These are phyloP conservation scores for Dillenia suffruticosa DNA, from an alignment of 164 flowering plant genomes.

Conservation along the genomic window DNA sequence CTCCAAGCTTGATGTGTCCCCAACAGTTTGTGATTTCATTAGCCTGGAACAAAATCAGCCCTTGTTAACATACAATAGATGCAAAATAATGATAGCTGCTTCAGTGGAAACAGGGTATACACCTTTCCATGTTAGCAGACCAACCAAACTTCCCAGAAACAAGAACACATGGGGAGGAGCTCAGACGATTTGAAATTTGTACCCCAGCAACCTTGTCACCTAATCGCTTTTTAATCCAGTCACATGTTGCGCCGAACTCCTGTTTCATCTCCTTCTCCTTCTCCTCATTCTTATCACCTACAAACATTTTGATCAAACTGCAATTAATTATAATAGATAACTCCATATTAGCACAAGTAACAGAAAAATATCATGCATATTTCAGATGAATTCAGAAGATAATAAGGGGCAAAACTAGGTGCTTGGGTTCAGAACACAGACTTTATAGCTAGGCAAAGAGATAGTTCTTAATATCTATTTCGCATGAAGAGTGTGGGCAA, in stretches of 20 bases:
- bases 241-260: slow-evolving; percentile 81
- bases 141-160: slow-evolving; percentile 96
- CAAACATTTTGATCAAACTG: not conserved
- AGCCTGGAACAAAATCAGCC: slow-evolving; percentile 36
- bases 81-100: not conserved
- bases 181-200: slow-evolving; percentile 80
- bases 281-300: slow-evolving; percentile 85
- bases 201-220: slow-evolving; percentile 93
- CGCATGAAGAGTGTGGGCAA: too few relatives aligned
- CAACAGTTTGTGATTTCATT: slow-evolving; percentile 75
- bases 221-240: slow-evolving; percentile 86
- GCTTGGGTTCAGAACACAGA: too few relatives aligned
- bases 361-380: too few relatives aligned
- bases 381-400: too few relatives aligned
- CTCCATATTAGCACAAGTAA: too few relatives aligned
- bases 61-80: not conserved
- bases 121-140: slow-evolving; percentile 99
- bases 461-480: too few relatives aligned
- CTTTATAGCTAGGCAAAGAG: too few relatives aligned
- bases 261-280: slow-evolving; percentile 77
- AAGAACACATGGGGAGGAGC: slow-evolving; percentile 92
- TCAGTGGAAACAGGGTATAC: not conserved
- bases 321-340: not conserved
- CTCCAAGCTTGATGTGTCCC: slow-evolving; percentile 62
- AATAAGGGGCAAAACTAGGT: too few relatives aligned